Percentiles rank a stretch among this genome's conserved stretches.
Conservation (phyloP, 345 rosid species). For the Brassica juncea region DNA sequence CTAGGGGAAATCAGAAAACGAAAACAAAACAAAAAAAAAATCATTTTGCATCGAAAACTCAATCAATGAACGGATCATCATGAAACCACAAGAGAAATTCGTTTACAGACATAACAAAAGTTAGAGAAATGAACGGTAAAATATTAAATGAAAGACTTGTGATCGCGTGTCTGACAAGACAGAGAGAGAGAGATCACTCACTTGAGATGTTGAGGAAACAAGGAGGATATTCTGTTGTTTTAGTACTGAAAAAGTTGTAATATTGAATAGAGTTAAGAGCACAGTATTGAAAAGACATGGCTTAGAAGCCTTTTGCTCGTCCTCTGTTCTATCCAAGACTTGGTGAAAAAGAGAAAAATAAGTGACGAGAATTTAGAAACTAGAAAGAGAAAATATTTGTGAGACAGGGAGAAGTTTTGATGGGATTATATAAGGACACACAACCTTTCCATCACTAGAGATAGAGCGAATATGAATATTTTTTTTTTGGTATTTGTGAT, state of each 20-base stretch:
- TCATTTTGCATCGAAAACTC: slow-evolving; percentile 16
- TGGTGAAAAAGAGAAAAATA: not conserved
- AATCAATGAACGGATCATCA: slow-evolving; percentile 22
- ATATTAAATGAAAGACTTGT: not conserved
- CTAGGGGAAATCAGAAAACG: slow-evolving; percentile 15
- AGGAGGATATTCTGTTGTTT: not conserved
- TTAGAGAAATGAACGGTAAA: not conserved
- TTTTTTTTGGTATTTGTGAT: too few species aligned
- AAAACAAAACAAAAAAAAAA: not conserved
- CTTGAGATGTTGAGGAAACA: slow-evolving; percentile 28
- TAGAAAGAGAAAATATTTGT: not conserved
- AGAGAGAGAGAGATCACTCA: slow-evolving; percentile 6
- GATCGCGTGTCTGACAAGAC: not conserved
- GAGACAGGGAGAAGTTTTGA: not conserved
- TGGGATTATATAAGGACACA: not conserved
- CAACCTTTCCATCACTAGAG: too few species aligned
- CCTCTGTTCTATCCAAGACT: not conserved
- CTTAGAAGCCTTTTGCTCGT: not conserved
- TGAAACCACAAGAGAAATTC: slow-evolving; percentile 23
- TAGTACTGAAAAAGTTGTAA: slow-evolving; percentile 11
- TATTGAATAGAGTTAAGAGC: slow-evolving; percentile 18
- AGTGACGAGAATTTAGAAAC: not conserved
- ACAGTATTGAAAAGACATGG: slow-evolving; percentile 27
- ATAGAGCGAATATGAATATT: too few species aligned
- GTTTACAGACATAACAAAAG: not conserved